A percentile compares a stretch with the other conserved stretches of the same genome.
phyloP scores from a whole-genome alignment of 139 green algal species.

The Chlamydomonas incerta region DNA sequence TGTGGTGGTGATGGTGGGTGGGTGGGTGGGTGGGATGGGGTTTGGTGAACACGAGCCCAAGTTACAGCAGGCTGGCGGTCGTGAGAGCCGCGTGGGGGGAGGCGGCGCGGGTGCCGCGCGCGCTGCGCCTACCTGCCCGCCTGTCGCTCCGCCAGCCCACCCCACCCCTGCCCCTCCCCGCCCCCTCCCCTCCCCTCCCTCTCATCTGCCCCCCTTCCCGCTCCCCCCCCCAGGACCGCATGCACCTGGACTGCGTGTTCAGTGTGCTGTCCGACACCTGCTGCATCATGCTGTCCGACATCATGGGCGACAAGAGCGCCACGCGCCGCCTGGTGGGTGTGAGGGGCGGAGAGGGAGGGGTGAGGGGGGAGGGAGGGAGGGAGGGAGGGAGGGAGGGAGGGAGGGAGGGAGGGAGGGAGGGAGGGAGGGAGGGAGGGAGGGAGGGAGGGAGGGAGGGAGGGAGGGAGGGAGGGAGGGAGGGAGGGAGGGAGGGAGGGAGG shows the following conservation, averaged over 20 bases:
- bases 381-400: no score
- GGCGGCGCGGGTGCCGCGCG: no score
- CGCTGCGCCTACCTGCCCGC: not conserved
- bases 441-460: no score
- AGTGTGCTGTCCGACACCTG: conserved; percentile 82
- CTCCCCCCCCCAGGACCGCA: conserved; percentile 85
- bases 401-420: no score
- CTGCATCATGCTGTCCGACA: conserved; percentile 94
- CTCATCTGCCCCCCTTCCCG: not conserved
- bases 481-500: no score
- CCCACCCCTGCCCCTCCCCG: not conserved
- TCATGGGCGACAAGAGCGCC: conserved; percentile 80
- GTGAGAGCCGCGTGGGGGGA: no score
- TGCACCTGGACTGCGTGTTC: conserved; percentile 98
- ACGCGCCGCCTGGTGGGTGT: conserved; percentile 79
- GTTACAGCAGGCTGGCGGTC: no score
- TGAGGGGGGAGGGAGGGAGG: no score
- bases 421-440: no score
- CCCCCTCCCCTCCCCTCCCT: not conserved
- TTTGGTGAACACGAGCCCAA: no score
- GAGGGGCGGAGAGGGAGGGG: no score
- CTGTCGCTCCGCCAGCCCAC: not conserved
- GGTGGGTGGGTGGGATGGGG: not conserved
- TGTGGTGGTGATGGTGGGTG: not conserved
- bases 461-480: no score